Conservation (phyloP, 164 flowering plant species). For the Saururus chinensis region DNA sequence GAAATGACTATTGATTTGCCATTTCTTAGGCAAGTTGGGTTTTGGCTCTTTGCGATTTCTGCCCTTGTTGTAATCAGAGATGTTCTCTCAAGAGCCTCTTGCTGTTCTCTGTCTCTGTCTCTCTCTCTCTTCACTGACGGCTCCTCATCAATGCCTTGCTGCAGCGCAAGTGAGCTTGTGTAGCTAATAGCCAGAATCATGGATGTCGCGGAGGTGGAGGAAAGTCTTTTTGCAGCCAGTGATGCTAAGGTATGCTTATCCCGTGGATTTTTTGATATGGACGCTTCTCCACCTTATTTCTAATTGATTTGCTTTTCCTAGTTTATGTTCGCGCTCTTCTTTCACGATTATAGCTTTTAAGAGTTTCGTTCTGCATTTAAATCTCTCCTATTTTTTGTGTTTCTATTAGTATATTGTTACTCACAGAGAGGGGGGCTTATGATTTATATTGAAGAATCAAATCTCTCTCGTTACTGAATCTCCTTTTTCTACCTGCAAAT, state of each 20-base stretch:
- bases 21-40: too few relatives aligned
- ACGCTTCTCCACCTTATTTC: not conserved
- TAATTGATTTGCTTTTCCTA: too few relatives aligned
- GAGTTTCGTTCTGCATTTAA: too few relatives aligned
- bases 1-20: too few relatives aligned
- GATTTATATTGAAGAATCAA: too few relatives aligned
- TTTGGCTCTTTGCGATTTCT: not conserved
- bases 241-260: conserved; percentile 80
- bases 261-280: not conserved
- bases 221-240: conserved; percentile 55
- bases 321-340: not conserved
- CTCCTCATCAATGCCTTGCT: not conserved
- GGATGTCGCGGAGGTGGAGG: conserved; percentile 85
- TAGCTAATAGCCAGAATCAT: conserved; percentile 22
- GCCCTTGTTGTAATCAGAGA: not conserved
- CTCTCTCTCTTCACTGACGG: not conserved
- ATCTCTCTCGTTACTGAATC: too few relatives aligned
- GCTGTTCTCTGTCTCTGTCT: not conserved
- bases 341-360: not conserved
- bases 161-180: conserved; percentile 18
- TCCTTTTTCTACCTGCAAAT: too few relatives aligned
- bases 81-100: not conserved
- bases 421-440: not conserved
- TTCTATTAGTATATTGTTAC: not conserved
- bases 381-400: not conserved